Base-by-base conservation (phyloP, 2,329 filamentous ascomycete species). In the Venturia nashicola region DNA sequence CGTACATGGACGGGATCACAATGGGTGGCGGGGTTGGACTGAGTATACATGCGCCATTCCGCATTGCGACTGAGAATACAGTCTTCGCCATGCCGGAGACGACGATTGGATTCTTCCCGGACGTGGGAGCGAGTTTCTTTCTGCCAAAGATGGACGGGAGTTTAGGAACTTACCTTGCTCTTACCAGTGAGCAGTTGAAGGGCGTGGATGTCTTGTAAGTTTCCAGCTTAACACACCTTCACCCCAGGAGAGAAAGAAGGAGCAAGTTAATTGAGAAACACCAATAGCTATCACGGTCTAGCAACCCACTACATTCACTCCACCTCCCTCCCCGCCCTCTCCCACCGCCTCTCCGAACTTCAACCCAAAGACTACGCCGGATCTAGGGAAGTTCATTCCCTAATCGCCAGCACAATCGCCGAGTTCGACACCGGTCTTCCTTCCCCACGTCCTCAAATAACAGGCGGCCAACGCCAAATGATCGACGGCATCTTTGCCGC, bases 71-170 rank as follows among this genome's bases (percentile, higher is more conserved):
- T 2, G 94, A 99, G 77, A 88, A 88, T 72, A 99, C 94, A 6
- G 78, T 96, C 59, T 97, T 99, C 71, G 92, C 95, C 69, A 99
- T 99, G 94, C 94, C 94, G 39, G 94, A 99, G 79, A 99, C 94
- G 4, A 96, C 86, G 9, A 99, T 99, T 72, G 94, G 94, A 46
- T 97, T 97, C 81, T 99, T 99, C 82, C 94, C 95, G 7, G 95
- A 99, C 72, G 94, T 99, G 60, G 94, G 94, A 66, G 95, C 88
- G 40, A 95, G 90, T 12, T 99, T 97, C 80, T 97, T 97, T 81
- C 81, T 99, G 63, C 90, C 94, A 18, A 84, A 91, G 67, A 86
- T 99, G 81, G 86, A 95, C 70, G 94, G 94, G 61, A 80, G 86
- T 65, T 77, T 96, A 64, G 94, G 94, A 65, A 96, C 90, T 23